Percentiles rank a stretch among this genome's conserved stretches.
Evolutionary conservation across 2,329 filamentous ascomycete species (phyloP).

Genomic region (Claviceps quebecensis): DNA sequence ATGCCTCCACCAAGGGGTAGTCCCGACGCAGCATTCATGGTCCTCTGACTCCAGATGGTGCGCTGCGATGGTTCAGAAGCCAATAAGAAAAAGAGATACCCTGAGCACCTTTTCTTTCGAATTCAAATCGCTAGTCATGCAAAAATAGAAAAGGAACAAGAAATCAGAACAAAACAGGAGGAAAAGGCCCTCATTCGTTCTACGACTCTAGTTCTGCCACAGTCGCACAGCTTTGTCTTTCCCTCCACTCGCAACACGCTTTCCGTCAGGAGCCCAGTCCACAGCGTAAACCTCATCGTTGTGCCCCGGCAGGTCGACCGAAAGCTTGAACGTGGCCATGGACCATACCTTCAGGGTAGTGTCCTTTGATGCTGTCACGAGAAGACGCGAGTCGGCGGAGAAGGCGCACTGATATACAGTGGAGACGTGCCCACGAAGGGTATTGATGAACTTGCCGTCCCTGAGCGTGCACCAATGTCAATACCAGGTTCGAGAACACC

Average conservation of each 20-base stretch:
- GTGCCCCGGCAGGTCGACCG: slow-evolving; percentile 72
- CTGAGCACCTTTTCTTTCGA: not conserved
- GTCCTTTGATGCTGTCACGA: slow-evolving; percentile 82
- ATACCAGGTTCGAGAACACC: not conserved
- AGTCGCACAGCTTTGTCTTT: slow-evolving; percentile 70
- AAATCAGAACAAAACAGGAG: not conserved
- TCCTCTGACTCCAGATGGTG: no score
- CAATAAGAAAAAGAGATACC: no score
- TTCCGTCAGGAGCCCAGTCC: slow-evolving; percentile 87
- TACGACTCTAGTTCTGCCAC: slow-evolving; percentile 42
- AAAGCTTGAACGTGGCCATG: slow-evolving; percentile 69
- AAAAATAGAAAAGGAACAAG: not conserved
- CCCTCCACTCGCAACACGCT: slow-evolving; percentile 78
- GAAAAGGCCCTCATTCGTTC: not conserved
- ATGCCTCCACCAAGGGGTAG: no score
- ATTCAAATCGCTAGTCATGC: not conserved
- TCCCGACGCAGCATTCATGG: no score
- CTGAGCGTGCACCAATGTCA: slow-evolving; percentile 16
- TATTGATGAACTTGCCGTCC: slow-evolving; percentile 68
- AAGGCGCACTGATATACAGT: slow-evolving; percentile 89
- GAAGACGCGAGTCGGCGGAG: slow-evolving; percentile 76
- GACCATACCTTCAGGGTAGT: slow-evolving; percentile 94
- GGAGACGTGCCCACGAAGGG: slow-evolving; percentile 74
- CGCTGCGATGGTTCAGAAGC: no score
- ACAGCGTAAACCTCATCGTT: slow-evolving; percentile 88